Evolutionary conservation across 2,329 filamentous ascomycete species (phyloP).

Genomic region (Zelopaecilomyces penicillatus): DNA sequence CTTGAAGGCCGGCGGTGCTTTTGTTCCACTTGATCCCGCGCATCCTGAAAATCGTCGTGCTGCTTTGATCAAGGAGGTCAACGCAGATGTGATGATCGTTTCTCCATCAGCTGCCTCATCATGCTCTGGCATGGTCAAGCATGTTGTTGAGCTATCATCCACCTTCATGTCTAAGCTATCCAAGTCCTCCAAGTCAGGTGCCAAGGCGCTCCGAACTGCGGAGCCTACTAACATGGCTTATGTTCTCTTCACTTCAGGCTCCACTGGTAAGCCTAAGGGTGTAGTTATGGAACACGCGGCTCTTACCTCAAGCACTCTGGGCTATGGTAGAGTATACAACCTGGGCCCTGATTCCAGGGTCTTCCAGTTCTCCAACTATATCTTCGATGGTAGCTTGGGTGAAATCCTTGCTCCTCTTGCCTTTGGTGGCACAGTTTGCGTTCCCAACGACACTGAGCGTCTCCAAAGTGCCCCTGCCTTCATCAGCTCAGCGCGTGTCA

Average conservation of each 20-base stretch:
- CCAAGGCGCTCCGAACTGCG: neutral
- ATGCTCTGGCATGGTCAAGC: neutral
- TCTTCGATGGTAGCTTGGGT: slow-evolving; percentile 6
- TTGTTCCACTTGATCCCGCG: slow-evolving; percentile 10
- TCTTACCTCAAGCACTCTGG: slow-evolving; percentile 3
- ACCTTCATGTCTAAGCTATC: neutral
- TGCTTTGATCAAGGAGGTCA: neutral
- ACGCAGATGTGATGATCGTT: no score
- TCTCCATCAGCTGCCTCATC: neutral
- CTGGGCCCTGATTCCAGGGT: neutral
- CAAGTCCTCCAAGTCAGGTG: neutral
- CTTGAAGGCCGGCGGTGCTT: slow-evolving; percentile 12
- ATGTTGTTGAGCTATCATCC: slow-evolving; percentile 2
- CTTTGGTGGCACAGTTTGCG: slow-evolving; percentile 6
- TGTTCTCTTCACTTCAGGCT: slow-evolving; percentile 6
- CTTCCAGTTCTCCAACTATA: slow-evolving; percentile 7
- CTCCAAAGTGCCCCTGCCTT: slow-evolving; percentile 1
- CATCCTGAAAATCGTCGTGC: neutral
- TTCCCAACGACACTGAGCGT: slow-evolving; percentile 5
- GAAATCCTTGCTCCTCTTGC: slow-evolving; percentile 5
- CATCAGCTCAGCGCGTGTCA: slow-evolving; percentile 3
- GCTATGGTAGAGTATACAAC: slow-evolving; percentile 2
- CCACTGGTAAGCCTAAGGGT: slow-evolving; percentile 6
- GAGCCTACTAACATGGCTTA: slow-evolving; percentile 4
- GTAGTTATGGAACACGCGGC: slow-evolving; percentile 6